A percentile compares a stretch with the other conserved stretches of the same genome.
Conservation (phyloP, 768 basidiomycete genomes). For the Leucocoprinus birnbaumii region DNA sequence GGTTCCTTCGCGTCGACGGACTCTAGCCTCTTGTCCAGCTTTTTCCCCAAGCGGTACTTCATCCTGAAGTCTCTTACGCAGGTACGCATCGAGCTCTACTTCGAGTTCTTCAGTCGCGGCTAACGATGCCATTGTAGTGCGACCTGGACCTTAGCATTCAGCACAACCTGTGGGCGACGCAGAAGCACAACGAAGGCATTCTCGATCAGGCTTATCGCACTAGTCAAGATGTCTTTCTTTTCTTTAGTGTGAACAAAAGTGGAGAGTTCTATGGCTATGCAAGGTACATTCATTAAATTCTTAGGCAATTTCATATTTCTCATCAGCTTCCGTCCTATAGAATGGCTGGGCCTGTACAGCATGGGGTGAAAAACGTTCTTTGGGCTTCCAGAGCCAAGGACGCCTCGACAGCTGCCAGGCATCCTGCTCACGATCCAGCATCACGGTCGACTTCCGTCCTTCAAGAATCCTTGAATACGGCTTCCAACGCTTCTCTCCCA, state of each 20-base stretch:
- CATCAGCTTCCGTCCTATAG: constrained; percentile 40
- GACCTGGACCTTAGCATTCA: constrained; percentile 80
- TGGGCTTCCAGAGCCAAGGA: constrained; percentile 47
- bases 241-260: constrained; percentile 92
- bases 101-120: not conserved
- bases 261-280: constrained; percentile 96
- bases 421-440: not conserved
- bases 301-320: too few species aligned
- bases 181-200: constrained; percentile 87
- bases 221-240: constrained; percentile 79
- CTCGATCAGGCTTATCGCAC: constrained; percentile 94
- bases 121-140: constrained; percentile 38
- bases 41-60: constrained; percentile 90
- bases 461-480: constrained; percentile 19
- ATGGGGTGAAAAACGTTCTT: constrained; percentile 44
- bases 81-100: constrained; percentile 35
- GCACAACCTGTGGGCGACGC: constrained; percentile 86
- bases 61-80: constrained; percentile 87
- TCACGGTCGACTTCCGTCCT: not conserved
- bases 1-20: constrained; percentile 78
- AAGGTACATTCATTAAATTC: constrained; percentile 38
- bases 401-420: not conserved
- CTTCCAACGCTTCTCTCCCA: constrained; percentile 43
- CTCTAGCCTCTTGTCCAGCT: constrained; percentile 69
- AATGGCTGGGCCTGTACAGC: constrained; percentile 67